These are phyloP conservation scores for Anisodus tanguticus DNA, from an alignment of 257 asterid species.

Conservation along the genomic window DNA sequence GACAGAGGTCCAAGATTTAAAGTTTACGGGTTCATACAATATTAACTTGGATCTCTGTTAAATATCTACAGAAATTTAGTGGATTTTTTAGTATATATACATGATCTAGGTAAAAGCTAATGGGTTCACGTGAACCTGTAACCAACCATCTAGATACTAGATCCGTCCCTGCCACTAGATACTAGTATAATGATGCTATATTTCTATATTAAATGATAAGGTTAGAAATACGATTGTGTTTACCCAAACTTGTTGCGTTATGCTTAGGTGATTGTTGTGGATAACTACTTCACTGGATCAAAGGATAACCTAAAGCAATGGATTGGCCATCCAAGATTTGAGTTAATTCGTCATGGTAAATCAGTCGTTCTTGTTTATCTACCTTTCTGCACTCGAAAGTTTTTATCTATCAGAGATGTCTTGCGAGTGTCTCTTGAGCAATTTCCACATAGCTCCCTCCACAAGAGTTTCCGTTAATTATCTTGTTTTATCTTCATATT, in stretches of 20 bases:
- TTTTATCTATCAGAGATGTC: background rate
- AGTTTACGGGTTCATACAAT: too few relatives aligned
- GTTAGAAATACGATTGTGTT: background rate
- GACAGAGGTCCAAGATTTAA: too few relatives aligned
- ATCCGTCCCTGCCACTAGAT: too few relatives aligned
- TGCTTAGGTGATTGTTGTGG: conserved; percentile 82
- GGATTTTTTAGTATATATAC: too few relatives aligned
- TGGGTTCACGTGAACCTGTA: too few relatives aligned
- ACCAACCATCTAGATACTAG: too few relatives aligned
- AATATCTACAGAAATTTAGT: too few relatives aligned
- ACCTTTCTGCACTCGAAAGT: background rate
- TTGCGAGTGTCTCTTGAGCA: background rate
- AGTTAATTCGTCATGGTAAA: conserved; percentile 95
- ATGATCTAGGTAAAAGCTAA: too few relatives aligned
- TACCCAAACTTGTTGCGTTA: background rate
- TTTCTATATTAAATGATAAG: background rate
- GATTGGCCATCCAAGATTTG: conserved; percentile 98
- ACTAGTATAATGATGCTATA: too few relatives aligned
- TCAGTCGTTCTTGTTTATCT: background rate
- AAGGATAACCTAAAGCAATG: conserved; percentile 90
- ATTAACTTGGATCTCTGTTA: too few relatives aligned
- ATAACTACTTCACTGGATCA: conserved; percentile 96
- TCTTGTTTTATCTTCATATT: background rate
- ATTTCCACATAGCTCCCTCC: background rate
- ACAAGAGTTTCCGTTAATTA: background rate